A percentile compares a stretch with the other conserved stretches of the same genome.
phyloP scores from a whole-genome alignment of 306 rosid genomes.

The Sophora flavescens region DNA sequence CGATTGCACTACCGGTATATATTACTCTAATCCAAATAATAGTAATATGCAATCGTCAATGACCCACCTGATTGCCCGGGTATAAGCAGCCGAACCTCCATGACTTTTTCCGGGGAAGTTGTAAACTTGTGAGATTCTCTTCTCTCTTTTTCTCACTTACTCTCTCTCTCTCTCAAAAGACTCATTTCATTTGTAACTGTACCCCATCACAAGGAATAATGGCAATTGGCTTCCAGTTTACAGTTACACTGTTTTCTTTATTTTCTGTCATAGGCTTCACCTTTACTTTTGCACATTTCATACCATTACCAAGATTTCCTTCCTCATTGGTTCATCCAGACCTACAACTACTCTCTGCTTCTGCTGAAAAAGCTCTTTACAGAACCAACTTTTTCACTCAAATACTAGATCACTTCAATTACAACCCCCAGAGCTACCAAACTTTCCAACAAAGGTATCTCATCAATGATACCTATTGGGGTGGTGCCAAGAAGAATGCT shows the following conservation, averaged over 20 bases:
- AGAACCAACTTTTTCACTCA: constrained; percentile 76
- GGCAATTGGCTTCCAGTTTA: constrained; percentile 18
- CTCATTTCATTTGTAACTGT: constrained; percentile 11
- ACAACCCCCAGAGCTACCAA: constrained; percentile 67
- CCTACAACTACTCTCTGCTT: constrained; percentile 41
- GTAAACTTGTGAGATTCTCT: constrained; percentile 13
- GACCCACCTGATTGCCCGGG: no score
- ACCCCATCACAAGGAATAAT: constrained; percentile 13
- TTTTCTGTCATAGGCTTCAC: constrained; percentile 34
- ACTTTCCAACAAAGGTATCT: constrained; percentile 84
- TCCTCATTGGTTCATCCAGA: constrained; percentile 51
- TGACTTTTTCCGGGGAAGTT: background rate
- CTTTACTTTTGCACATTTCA: constrained; percentile 36
- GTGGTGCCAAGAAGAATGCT: constrained; percentile 71
- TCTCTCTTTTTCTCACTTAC: background rate
- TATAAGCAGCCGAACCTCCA: background rate
- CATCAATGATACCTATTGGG: constrained; percentile 81
- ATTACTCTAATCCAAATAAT: no score
- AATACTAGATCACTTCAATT: constrained; percentile 88
- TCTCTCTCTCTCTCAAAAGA: background rate
- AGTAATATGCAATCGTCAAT: no score
- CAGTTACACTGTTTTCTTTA: constrained; percentile 29
- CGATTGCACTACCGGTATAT: no score
- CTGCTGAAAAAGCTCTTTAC: constrained; percentile 51
- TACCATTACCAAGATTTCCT: constrained; percentile 56